Evolutionary conservation across 2,329 filamentous ascomycete species (phyloP), one percentile per base, ranked within the genome.

Genomic region (Lachnellula willkommii): DNA sequence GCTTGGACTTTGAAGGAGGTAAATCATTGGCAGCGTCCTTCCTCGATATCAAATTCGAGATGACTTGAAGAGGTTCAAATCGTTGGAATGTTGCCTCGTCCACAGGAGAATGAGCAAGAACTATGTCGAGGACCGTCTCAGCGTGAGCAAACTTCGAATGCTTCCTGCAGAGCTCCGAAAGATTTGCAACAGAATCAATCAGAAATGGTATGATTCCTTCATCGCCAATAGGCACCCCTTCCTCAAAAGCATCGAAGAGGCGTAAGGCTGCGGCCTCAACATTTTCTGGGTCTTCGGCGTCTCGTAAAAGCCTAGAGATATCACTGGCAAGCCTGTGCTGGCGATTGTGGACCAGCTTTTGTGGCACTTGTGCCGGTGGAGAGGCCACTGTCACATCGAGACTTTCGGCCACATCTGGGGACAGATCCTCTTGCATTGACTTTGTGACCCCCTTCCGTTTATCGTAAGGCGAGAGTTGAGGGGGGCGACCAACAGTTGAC

Each of bases 161-260:
- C 3, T 47, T 24, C 46, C 42, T 48, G 32, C 59, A 65, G n/a
- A 55, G 55, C 26, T 53, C 56, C 20, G 56, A 58, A 26, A 68
- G 52, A 32, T 50, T 43, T 12, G 52, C 50, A 17, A 61, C 60
- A 35, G 54, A 51, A 37, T 65, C 54, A n/a, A 64, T 42, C 15
- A 66, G 47, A 17, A 40, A 32, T 40, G 46, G 47, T 22, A 39
- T 20, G 5, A 66, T 22, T 14, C 60, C 57, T 35, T 37, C 45
- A 20, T 51, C 42, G 4, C 52, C 42, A n/a, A 54, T 47, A 11
- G 36, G 28, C 40, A 66, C 24, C 7, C 58, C 59, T 47, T 66
- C 61, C 35, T 64, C 59, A 32, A 67, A 65, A 28, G 60, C 56
- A 9, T 67, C 62, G 0, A 62, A 53, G 39, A 69, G 65, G 15